A percentile compares a stretch with the other conserved stretches of the same genome.
phyloP scores from a whole-genome alignment of 164 flowering plant genomes.

The Chimonanthus praecox region DNA sequence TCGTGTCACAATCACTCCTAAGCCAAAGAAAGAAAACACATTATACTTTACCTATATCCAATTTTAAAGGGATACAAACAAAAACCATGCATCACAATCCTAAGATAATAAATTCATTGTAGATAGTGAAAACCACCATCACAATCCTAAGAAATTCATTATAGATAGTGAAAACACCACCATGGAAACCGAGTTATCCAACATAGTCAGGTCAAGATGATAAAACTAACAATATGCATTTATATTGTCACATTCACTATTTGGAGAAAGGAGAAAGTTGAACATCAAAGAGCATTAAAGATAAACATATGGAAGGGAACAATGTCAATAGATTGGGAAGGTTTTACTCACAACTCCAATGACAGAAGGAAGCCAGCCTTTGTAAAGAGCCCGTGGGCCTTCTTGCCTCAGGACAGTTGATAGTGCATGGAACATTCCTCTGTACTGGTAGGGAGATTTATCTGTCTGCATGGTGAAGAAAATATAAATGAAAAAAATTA shows the following conservation, averaged over 20 bases:
- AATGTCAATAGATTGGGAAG: constrained; percentile 8
- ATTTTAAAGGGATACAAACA: too few species aligned
- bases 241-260: not conserved
- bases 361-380: constrained; percentile 99
- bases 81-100: too few species aligned
- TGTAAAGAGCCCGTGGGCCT: constrained; percentile 89
- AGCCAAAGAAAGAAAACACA: too few species aligned
- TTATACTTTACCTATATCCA: too few species aligned
- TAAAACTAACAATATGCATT: not conserved
- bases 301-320: not conserved
- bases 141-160: not conserved
- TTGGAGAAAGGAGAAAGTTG: not conserved
- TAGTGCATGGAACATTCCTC: constrained; percentile 88
- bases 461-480: constrained; percentile 56
- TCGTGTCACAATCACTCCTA: too few species aligned
- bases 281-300: not conserved
- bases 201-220: not conserved
- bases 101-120: too few species aligned
- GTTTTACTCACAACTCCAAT: constrained; percentile 90
- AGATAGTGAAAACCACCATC: not conserved
- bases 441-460: constrained; percentile 77
- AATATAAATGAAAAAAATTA: constrained; percentile 6
- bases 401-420: constrained; percentile 75
- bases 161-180: not conserved
- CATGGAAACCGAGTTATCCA: not conserved